These are phyloP conservation scores for Aureobasidium leucospermi DNA, from an alignment of 2,329 filamentous ascomycete species.

Conservation along the genomic window DNA sequence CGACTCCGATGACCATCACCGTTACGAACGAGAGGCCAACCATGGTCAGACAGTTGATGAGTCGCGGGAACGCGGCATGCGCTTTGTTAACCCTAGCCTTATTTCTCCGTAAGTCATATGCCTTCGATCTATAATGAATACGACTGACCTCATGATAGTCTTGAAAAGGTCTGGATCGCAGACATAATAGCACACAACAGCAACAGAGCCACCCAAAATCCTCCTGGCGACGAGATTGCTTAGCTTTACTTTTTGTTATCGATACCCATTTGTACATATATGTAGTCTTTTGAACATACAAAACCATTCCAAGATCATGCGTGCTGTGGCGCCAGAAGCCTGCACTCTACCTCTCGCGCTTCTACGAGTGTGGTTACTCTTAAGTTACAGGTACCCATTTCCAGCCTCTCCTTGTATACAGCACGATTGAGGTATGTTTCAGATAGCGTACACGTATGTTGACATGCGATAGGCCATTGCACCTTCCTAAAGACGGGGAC, in stretches of 20 bases:
- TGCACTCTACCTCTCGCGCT: too few species aligned
- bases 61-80: slow-evolving; percentile 59
- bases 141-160: not conserved
- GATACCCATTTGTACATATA: not conserved
- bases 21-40: slow-evolving; percentile 17
- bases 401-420: too few species aligned
- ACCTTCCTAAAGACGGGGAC: too few species aligned
- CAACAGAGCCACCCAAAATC: not conserved
- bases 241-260: not conserved
- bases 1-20: slow-evolving; percentile 13
- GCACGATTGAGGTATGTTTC: too few species aligned
- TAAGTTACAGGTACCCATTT: too few species aligned
- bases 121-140: not conserved
- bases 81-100: slow-evolving; percentile 72
- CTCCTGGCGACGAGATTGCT: not conserved
- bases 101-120: slow-evolving; percentile 52
- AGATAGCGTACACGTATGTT: too few species aligned
- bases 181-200: not conserved
- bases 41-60: slow-evolving; percentile 63
- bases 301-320: too few species aligned
- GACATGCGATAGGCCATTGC: too few species aligned
- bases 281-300: not conserved
- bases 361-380: too few species aligned
- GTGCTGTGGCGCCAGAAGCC: too few species aligned
- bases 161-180: slow-evolving; percentile 12